Percentiles rank a stretch among this genome's conserved stretches.
These are phyloP conservation scores for Jatropha curcas DNA, from an alignment of 345 rosid genomes.

Conservation along the genomic window DNA sequence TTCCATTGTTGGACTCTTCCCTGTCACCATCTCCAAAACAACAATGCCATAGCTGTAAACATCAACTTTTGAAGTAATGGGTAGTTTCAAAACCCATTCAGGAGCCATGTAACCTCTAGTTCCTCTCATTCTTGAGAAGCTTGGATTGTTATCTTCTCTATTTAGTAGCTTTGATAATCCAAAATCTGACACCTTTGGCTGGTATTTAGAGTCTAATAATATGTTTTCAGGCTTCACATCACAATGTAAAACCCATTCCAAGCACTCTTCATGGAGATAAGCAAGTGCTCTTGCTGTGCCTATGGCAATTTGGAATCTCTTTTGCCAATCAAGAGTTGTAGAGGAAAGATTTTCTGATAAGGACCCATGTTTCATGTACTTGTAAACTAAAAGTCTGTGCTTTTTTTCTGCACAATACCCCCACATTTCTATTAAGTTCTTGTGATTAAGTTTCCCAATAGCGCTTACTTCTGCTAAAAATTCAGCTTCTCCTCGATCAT, in stretches of 20 bases:
- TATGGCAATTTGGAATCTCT: conserved; percentile 8
- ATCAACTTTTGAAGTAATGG: conserved; percentile 22
- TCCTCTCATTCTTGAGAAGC: conserved; percentile 12
- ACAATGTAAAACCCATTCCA: conserved; percentile 19
- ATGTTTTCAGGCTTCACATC: conserved; percentile 20
- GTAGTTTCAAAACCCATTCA: conserved; percentile 11
- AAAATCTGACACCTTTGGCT: conserved; percentile 15
- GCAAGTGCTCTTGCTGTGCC: conserved; percentile 20
- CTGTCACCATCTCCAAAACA: conserved; percentile 11
- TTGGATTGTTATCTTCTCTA: neutral
- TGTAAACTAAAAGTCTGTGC: conserved; percentile 15
- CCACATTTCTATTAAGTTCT: conserved; percentile 19
- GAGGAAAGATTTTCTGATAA: conserved; percentile 1
- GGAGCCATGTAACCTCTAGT: conserved; percentile 20
- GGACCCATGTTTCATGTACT: conserved; percentile 17
- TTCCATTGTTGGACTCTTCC: conserved; percentile 1
- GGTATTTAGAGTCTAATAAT: neutral
- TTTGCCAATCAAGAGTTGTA: neutral
- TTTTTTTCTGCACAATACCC: conserved; percentile 16
- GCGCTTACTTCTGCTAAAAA: conserved; percentile 16
- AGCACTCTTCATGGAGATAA: conserved; percentile 19
- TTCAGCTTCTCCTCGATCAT: conserved; percentile 16
- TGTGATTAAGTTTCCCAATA: conserved; percentile 15
- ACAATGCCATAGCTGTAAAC: conserved; percentile 19
- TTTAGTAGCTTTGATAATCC: neutral